phyloP scores from a whole-genome alignment of 129 eudicot genomes.

The Apium graveolens region DNA sequence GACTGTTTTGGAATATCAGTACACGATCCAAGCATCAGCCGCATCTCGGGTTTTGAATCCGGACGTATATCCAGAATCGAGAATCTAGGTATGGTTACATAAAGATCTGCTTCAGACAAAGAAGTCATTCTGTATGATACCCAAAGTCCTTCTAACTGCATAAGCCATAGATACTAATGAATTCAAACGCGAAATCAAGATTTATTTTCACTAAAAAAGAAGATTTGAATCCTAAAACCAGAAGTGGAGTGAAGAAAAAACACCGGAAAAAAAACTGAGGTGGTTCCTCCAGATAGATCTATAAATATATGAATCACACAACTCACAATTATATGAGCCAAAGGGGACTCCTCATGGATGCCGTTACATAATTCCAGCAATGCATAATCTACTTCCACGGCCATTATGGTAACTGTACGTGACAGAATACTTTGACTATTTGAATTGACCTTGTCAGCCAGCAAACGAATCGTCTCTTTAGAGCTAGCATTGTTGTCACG shows the following conservation, averaged over 20 bases:
- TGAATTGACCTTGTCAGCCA: conserved; percentile 86
- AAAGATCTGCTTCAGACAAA: conserved; percentile 85
- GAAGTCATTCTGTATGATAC: conserved; percentile 91
- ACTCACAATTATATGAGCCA: conserved; percentile 88
- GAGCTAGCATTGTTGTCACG: conserved; percentile 59
- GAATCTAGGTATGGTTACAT: conserved; percentile 74
- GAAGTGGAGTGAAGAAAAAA: not conserved
- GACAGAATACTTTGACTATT: conserved; percentile 87
- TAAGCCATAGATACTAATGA: conserved; percentile 9
- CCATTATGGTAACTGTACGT: conserved; percentile 71
- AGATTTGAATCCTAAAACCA: not conserved
- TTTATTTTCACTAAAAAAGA: not conserved
- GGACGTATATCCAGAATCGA: conserved; percentile 80
- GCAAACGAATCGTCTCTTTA: conserved; percentile 59
- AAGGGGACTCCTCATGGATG: conserved; percentile 60
- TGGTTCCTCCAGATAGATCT: not conserved
- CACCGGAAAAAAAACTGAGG: not conserved
- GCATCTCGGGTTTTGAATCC: conserved; percentile 87
- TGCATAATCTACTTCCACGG: conserved; percentile 68
- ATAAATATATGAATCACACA: not conserved
- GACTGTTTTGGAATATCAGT: conserved; percentile 54
- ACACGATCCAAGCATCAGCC: conserved; percentile 90
- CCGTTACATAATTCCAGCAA: conserved; percentile 79
- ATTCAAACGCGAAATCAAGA: not conserved
- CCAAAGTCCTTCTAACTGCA: conserved; percentile 97